A percentile compares a stretch with the other conserved stretches of the same genome.
Conservation (phyloP, 371 early-diverging fungal genomes). For the Rhizomucor pusillus region DNA sequence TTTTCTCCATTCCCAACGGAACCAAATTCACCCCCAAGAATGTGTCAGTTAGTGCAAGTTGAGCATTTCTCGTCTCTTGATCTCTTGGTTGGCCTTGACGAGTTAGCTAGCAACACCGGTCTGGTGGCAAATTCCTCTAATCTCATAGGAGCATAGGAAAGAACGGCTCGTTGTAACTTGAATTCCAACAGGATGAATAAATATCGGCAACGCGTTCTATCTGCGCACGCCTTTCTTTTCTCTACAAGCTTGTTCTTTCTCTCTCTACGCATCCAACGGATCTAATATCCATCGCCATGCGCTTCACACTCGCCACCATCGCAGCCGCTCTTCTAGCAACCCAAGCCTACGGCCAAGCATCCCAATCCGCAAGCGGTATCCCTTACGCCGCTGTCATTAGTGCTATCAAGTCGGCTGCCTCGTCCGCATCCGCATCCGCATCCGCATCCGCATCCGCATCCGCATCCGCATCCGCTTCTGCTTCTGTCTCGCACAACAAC, state of each 20-base stretch:
- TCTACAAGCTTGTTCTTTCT: too few species aligned
- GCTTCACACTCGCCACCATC: constrained; percentile 12
- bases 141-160: not conserved
- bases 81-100: too few species aligned
- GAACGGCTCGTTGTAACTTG: not conserved
- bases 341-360: constrained; percentile 2
- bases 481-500: not conserved
- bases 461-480: constrained; percentile 3
- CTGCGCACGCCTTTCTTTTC: too few species aligned
- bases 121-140: constrained; percentile 8
- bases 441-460: constrained; percentile 3
- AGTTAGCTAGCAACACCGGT: not conserved
- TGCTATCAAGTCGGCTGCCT: constrained; percentile 7
- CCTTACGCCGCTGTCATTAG: constrained; percentile 2
- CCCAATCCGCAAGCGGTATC: not conserved
- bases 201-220: not conserved
- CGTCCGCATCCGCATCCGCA: constrained; percentile 3
- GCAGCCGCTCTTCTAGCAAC: constrained; percentile 7
- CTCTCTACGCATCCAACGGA: too few species aligned
- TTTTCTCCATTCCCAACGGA: too few species aligned
- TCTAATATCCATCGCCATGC: constrained; percentile 1
- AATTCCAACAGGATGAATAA: not conserved
- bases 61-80: too few species aligned
- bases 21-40: too few species aligned
- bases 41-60: too few species aligned